Conservation (phyloP, 768 basidiomycete genomes). For the Naganishia randhawae region DNA sequence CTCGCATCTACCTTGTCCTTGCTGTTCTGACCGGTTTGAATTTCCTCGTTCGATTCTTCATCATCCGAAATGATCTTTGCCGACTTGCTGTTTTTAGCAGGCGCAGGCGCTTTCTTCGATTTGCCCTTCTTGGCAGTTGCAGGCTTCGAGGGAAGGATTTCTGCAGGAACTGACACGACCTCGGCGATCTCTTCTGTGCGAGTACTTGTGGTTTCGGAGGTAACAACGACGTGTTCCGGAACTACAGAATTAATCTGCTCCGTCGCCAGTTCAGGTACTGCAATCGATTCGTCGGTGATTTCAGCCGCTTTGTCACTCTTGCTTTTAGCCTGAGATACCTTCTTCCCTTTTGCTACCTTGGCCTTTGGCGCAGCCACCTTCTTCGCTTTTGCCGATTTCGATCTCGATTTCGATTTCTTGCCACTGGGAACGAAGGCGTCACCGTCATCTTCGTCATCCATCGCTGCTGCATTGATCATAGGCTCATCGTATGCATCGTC, state of each 20-base stretch:
- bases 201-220: background rate
- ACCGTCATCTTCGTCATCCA: constrained; percentile 22
- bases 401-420: constrained; percentile 15
- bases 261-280: background rate
- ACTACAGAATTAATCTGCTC: background rate
- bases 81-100: background rate
- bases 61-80: background rate
- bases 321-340: constrained; percentile 5
- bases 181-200: background rate
- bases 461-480: background rate
- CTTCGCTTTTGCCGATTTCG: constrained; percentile 25
- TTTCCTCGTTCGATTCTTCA: background rate
- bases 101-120: background rate
- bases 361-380: constrained; percentile 11
- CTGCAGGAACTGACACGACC: background rate
- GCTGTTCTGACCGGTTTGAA: background rate
- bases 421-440: constrained; percentile 22
- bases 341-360: constrained; percentile 2
- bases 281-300: background rate
- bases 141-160: background rate
- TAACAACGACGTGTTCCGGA: background rate
- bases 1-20: background rate
- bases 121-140: background rate
- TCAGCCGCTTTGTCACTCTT: constrained; percentile 11
- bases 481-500: constrained; percentile 11